Evolutionary conservation across 148 eudicot genomes (phyloP), one percentile per base, ranked within the genome.

Genomic region (Silene latifolia): DNA sequence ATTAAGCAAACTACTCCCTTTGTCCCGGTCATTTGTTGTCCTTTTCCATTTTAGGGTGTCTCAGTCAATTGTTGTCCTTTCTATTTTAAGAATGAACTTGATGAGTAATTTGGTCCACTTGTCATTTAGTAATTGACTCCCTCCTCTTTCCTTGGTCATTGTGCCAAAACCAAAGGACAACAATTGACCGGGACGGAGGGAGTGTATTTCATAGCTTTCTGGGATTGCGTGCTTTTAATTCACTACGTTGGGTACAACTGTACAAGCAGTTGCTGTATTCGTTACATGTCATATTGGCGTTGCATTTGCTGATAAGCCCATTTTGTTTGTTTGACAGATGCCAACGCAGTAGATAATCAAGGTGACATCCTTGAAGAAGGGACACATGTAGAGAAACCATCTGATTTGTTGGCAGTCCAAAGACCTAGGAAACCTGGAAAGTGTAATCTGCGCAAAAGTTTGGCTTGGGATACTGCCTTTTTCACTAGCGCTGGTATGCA

Each of bases 391-490:
- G 78, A 78, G 32, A 83, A 81, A 71, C 84, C 83, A 56, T 57
- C 66, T 79, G 83, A 85, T 76, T 79, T 87, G 46, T 27, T 19
- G 18, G 91, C 82, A 72, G 79, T 85, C 62, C 83, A 71, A 71
- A 80, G 32, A 65, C 72, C 79, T 20, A 74, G 71, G 76, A 86
- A 81, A 77, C 78, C 20, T 65, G 88, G 85, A 66, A 90, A 87
- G 81, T 87, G 82, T 62, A 95, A 95, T 73, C 71, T 92, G 74
- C 93, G 99, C 53, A 95, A 92, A 80, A 95, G 99, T 82, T 87
- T 95, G 87, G 99, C 99, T 20, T 95, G 99, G 99, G 97, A 95
- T 75, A 88, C 85, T 75, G 98, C 98, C 23, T 95, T 95, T 85
- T 92, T 95, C 75, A 92, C 91, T 1, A 85, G 84, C 85, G 92